Percentiles rank a stretch among this genome's conserved stretches.
Conservation (phyloP, 2,329 filamentous ascomycete species). For the Aspergillus neoniger region DNA sequence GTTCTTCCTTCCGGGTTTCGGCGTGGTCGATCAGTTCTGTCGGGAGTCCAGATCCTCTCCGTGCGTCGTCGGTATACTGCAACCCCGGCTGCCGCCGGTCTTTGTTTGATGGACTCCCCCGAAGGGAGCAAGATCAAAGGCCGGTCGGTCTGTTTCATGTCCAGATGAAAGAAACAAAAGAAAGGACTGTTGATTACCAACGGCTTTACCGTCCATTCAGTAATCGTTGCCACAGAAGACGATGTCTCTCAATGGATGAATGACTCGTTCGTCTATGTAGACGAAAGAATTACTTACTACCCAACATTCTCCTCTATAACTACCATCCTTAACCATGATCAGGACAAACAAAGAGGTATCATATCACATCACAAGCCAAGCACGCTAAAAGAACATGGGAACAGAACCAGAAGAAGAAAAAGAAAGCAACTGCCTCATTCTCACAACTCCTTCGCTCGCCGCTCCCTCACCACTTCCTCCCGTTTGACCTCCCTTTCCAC, state of each 20-base stretch:
- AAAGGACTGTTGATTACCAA: background rate
- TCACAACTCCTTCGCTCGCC: conserved; percentile 50
- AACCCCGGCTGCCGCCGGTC: background rate
- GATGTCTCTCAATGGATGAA: background rate
- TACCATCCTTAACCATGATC: background rate
- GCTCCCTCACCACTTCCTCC: conserved; percentile 59
- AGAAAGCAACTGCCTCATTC: background rate
- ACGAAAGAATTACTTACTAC: background rate
- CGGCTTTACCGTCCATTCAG: background rate
- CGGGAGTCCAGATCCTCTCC: background rate
- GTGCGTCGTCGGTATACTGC: background rate
- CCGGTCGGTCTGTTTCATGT: background rate
- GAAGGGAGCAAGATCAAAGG: background rate
- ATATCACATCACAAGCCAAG: background rate
- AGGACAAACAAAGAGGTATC: background rate
- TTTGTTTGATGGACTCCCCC: background rate
- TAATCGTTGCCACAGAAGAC: background rate
- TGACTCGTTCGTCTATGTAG: background rate
- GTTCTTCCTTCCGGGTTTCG: background rate
- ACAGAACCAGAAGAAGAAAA: background rate
- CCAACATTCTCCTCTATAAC: background rate
- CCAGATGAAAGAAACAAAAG: background rate
- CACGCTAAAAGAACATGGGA: background rate
- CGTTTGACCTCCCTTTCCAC: conserved; percentile 68
- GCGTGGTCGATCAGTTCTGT: background rate